phyloP scores from a whole-genome alignment of 345 rosid species.

The Populus simonii region DNA sequence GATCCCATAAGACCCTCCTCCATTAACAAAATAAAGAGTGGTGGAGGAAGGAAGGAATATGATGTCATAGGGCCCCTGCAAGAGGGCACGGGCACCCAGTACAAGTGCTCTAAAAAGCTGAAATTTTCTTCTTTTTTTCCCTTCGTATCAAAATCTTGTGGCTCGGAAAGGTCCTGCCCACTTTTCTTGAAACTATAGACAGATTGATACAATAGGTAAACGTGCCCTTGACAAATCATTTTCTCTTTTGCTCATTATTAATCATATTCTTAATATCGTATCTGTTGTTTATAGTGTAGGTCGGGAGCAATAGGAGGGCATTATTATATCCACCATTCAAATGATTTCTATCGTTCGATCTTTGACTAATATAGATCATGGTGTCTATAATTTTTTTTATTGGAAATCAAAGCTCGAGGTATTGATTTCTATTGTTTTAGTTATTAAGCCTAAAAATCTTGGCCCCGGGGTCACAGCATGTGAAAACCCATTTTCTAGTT shows the following conservation, averaged over 20 bases:
- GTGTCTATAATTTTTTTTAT: background rate
- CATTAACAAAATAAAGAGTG: too few species aligned
- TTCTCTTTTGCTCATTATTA: background rate
- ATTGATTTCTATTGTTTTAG: background rate
- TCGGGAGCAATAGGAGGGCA: background rate
- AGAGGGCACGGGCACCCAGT: constrained; percentile 29
- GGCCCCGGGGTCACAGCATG: too few species aligned
- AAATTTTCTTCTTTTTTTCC: constrained; percentile 19
- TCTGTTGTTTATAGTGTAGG: background rate
- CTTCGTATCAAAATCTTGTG: background rate
- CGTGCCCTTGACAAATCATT: background rate
- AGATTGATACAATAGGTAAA: constrained; percentile 6
- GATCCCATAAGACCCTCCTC: background rate
- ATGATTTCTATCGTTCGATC: background rate
- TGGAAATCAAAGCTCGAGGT: background rate
- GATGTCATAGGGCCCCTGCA: constrained; percentile 21
- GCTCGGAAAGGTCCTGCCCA: constrained; percentile 8
- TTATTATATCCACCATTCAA: background rate
- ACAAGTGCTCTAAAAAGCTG: constrained; percentile 45
- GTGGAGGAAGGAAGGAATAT: constrained; percentile 20
- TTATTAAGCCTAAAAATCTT: too few species aligned
- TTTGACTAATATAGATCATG: background rate
- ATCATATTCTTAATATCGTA: background rate
- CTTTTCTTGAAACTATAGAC: constrained; percentile 5
- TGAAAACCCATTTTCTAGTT: too few species aligned